Evolutionary conservation across 1,139 yeast genomes (phyloP).

Genomic region (Candida tetrigidarum): DNA sequence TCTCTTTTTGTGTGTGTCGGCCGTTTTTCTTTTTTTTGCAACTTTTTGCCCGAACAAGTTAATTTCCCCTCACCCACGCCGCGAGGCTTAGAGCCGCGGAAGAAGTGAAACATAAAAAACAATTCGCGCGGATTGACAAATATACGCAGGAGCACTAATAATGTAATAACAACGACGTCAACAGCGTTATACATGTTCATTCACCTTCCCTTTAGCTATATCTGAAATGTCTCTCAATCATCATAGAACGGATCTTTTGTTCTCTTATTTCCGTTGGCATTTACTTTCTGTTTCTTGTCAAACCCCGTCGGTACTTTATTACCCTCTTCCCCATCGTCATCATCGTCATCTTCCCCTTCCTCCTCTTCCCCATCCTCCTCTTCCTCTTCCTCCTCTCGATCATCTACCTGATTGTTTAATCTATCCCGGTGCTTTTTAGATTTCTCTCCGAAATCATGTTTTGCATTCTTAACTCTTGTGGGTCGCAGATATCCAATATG

Average conservation of each 20-base stretch:
- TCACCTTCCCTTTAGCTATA: too few relatives aligned
- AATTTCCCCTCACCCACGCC: background rate
- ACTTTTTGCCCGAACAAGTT: background rate
- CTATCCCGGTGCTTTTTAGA: too few relatives aligned
- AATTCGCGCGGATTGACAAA: constrained; percentile 1
- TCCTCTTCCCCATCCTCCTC: background rate
- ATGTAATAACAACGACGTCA: too few relatives aligned
- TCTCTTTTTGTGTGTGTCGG: background rate
- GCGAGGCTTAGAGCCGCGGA: too few relatives aligned
- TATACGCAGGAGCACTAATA: background rate
- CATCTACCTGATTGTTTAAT: too few relatives aligned
- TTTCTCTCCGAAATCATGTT: constrained; percentile 11
- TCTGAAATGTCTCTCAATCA: background rate
- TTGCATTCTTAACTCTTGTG: constrained; percentile 13
- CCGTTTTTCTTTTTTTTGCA: background rate
- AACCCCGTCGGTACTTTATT: background rate
- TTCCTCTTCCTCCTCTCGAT: too few relatives aligned
- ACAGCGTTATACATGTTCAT: too few relatives aligned
- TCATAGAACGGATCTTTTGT: constrained; percentile 11
- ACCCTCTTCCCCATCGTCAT: constrained; percentile 7
- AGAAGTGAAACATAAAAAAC: background rate
- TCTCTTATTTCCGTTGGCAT: background rate
- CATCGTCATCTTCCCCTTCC: constrained; percentile 8
- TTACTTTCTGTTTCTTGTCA: background rate
- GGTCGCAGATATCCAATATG: constrained; percentile 18